Evolutionary conservation across 176 grass and related monocot genomes (phyloP), one percentile per base, ranked within the genome.

Genomic region (Elymus sibiricus): DNA sequence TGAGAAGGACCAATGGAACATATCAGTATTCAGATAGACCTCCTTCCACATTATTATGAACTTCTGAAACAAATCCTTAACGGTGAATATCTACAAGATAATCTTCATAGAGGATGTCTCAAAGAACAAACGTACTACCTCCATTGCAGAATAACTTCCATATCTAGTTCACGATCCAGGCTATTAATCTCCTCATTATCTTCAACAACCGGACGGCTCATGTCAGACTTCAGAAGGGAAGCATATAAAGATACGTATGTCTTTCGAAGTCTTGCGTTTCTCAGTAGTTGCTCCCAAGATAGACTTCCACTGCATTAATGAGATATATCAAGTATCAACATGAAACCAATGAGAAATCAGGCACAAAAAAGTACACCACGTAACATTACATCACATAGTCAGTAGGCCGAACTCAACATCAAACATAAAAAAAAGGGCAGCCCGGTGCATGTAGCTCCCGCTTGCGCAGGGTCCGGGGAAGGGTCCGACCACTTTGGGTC

Each of bases 61-160:
- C 26, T 26, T 68, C 60, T 89, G 13, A 16, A 38, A 42, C 24
- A 56, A 37, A 84, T 80, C 35, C 67, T 60, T 38, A 89, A 66
- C 5, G 19, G 7, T 32, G 17, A 80, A 56, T 35, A 75, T 65
- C 69, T 56, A 35, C 58, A 75, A 67, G 56, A 74, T 77, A 83
- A 81, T 74, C 77, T 66, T 60, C 51, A 70, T 16, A 14, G 39
- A 63, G 53, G 42, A 87, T 81, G 13, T 43, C 46, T 64, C 26
- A 69, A 71, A 32, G 25, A 49, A 68, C 43, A 35, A 82, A 22
- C 49, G 37, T 5, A 63, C 77, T 89, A 98, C 96, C 96, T 98
- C 96, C 96, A 98, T 75, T 98, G 96, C 62, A 95, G 90, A 91
- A 95, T 95, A 79, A 98, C 90, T 81, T 98, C 93, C 82, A 92